Evolutionary conservation across 2,329 filamentous ascomycete genomes (phyloP).

Genomic region (Talaromyces sp.): DNA sequence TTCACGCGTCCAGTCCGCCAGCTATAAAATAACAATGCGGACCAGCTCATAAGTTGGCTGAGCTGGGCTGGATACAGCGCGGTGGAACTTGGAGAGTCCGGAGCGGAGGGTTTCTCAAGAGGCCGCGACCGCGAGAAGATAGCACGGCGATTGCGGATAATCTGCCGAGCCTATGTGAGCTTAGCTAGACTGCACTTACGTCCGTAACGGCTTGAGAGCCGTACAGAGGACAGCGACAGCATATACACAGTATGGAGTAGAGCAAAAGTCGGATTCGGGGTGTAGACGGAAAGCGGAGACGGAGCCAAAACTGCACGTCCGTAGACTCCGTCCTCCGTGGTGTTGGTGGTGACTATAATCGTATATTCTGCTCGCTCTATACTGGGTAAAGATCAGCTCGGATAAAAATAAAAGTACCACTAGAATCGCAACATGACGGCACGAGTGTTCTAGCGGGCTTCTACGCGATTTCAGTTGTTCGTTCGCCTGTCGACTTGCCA

Average conservation of each 20-base stretch:
- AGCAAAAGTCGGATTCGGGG: background rate
- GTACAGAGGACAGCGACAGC: too few species aligned
- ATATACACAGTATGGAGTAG: too few species aligned
- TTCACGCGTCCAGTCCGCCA: background rate
- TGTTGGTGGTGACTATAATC: background rate
- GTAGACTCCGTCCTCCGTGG: background rate
- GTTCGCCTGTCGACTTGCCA: too few species aligned
- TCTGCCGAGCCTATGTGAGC: background rate
- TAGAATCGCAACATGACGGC: background rate
- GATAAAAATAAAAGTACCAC: too few species aligned
- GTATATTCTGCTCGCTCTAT: too few species aligned
- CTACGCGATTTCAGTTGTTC: background rate
- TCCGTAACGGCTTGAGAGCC: background rate
- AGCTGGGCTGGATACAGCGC: background rate
- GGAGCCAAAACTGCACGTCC: background rate
- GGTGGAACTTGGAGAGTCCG: background rate
- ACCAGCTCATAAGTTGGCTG: background rate
- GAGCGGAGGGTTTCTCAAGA: background rate
- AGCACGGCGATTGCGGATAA: background rate
- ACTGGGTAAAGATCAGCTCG: too few species aligned
- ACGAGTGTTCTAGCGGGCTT: background rate
- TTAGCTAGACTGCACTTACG: background rate
- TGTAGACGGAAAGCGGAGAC: background rate
- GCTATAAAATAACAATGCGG: background rate
- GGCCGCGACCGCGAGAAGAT: background rate